Evolutionary conservation across 441 rosid genomes (phyloP).

Genomic region (Flueggea neowawraea): DNA sequence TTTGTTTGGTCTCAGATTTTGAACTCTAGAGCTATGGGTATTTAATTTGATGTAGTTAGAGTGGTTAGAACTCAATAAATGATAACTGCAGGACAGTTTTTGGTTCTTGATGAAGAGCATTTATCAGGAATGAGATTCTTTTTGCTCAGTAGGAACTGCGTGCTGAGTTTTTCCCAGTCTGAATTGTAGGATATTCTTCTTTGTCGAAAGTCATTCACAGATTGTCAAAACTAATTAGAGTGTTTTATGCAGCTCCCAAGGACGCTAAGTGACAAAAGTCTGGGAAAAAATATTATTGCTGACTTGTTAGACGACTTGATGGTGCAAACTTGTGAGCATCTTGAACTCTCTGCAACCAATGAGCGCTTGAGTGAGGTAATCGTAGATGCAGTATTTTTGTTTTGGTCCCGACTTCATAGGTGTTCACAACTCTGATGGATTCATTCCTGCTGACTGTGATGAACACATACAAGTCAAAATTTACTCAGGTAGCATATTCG

Average conservation of each 20-base stretch:
- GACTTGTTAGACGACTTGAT: constrained; percentile 69
- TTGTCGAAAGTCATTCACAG: too few species aligned
- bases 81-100: too few species aligned
- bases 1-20: too few species aligned
- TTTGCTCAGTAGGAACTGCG: too few species aligned
- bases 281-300: constrained; percentile 47
- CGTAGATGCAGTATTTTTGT: constrained; percentile 1
- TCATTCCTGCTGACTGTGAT: constrained; percentile 64
- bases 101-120: too few species aligned
- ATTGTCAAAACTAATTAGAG: constrained; percentile 1
- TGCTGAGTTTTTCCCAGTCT: too few species aligned
- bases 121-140: too few species aligned
- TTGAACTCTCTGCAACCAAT: constrained; percentile 57
- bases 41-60: too few species aligned
- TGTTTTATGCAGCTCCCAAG: constrained; percentile 41
- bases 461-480: constrained; percentile 68
- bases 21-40: too few species aligned
- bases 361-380: constrained; percentile 70
- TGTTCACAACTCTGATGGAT: constrained; percentile 61
- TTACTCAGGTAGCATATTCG: constrained; percentile 57
- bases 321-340: constrained; percentile 76
- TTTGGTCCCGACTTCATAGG: constrained; percentile 30
- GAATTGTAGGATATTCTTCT: too few species aligned
- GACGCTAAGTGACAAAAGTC: constrained; percentile 35
- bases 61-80: too few species aligned